Evolutionary conservation across 768 basidiomycete species (phyloP), one percentile per base, ranked within the genome.

Genomic region (Kwoniella shandongensis): DNA sequence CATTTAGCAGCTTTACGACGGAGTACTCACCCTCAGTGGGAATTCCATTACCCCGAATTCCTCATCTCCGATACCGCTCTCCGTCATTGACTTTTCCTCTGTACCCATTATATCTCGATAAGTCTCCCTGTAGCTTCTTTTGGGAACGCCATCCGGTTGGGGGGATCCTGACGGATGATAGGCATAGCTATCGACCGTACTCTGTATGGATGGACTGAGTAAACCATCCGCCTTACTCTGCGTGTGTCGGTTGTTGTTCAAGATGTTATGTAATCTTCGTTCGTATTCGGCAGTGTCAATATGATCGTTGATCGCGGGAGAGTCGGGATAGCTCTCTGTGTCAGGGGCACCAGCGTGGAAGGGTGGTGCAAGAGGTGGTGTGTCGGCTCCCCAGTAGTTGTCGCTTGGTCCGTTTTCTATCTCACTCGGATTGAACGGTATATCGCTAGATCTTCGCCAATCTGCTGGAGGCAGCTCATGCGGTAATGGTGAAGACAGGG

Each of bases 321-420:
- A 12, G 15, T 45, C 42, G 12, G 45, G 13, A 13, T 32, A 13
- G 13, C 13, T 6, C 6, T 32, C 32, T 32, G 6, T 13, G 32
- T 32, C 23, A 11, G 36, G 15, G 15, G 13, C 13, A 30, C 22
- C 39, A 29, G 40, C 26, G 13, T 13, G 4, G 2, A 20, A 4
- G 10, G 18, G 23, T 32, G n/a, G 44, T 27, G 17, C 4, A 15
- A 35, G 38, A 22, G 38, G n/a, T 25, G 44, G 7, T 12, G 20
- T 5, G 13, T 47, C 12, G 10, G n/a, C 22, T 8, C 32, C 27
- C 26, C 57, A 41, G 22, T 29, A 63, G 8, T 36, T 23, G 45
- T 65, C 67, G 20, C 30, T 44, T 1, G 57, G 63, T 6, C 60
- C 66, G 18, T 52, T 39, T 1, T 56, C 62, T 11, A 54, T 29